Evolutionary conservation across 768 basidiomycete species (phyloP).

Genomic region (Porphyrellus cyaneotinctus): DNA sequence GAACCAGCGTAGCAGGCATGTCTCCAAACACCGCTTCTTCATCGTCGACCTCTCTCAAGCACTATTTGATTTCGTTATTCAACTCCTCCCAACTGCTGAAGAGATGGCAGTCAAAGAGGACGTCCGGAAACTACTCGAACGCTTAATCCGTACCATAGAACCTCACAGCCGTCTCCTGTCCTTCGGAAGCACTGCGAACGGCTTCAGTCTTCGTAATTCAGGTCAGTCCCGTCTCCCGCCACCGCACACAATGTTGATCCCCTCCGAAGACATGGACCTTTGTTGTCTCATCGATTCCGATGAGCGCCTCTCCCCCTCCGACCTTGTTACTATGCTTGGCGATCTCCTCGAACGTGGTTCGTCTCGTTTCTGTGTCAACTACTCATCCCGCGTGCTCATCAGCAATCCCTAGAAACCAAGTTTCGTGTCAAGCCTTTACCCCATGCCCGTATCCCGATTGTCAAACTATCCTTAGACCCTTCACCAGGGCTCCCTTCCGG

Average conservation of each 20-base stretch:
- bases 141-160: conserved; percentile 92
- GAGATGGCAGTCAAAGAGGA: conserved; percentile 95
- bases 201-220: conserved; percentile 94
- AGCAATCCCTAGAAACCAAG: conserved; percentile 71
- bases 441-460: conserved; percentile 96
- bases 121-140: conserved; percentile 90
- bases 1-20: conserved; percentile 34
- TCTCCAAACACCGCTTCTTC: conserved; percentile 58
- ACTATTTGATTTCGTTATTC: conserved; percentile 90
- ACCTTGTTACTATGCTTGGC: conserved; percentile 92
- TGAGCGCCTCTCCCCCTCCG: conserved; percentile 72
- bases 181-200: conserved; percentile 96
- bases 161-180: conserved; percentile 86
- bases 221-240: conserved; percentile 44
- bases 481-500: conserved; percentile 77
- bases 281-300: conserved; percentile 93
- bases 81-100: conserved; percentile 83
- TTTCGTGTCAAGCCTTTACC: conserved; percentile 95
- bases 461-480: conserved; percentile 91
- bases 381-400: conserved; percentile 12
- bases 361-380: conserved; percentile 26
- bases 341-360: conserved; percentile 89
- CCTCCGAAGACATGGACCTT: conserved; percentile 86
- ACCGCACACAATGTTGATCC: conserved; percentile 8
- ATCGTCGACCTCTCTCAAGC: conserved; percentile 80